These are phyloP conservation scores for Bipolaris victoriae DNA, from an alignment of 2,329 filamentous ascomycete species.

Conservation along the genomic window DNA sequence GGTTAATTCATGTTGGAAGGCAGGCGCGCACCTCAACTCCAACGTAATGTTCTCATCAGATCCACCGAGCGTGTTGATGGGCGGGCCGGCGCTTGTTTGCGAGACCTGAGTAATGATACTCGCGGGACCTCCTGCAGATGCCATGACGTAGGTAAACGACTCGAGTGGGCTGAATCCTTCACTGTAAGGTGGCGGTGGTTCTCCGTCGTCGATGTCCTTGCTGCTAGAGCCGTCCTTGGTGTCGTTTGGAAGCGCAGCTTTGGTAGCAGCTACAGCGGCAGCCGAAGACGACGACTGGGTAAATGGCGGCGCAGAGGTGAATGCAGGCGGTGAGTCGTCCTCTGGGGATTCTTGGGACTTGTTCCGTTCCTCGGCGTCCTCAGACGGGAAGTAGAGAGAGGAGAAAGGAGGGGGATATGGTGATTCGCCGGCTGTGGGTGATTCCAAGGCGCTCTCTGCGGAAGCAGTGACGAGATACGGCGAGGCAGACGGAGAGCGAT, in stretches of 20 bases:
- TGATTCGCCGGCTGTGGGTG: conserved; percentile 59
- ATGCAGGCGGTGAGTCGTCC: conserved; percentile 54
- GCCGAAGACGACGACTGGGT: conserved; percentile 56
- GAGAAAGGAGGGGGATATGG: conserved; percentile 67
- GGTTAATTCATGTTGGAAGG: not conserved
- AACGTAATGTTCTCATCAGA: conserved; percentile 94
- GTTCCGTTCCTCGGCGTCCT: conserved; percentile 56
- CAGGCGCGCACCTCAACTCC: conserved; percentile 77
- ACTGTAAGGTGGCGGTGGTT: conserved; percentile 94
- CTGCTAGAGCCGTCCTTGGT: conserved; percentile 75
- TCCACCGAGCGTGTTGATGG: conserved; percentile 85
- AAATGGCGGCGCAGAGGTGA: conserved; percentile 60
- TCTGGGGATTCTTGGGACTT: conserved; percentile 49
- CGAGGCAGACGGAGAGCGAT: conserved; percentile 34
- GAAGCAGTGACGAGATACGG: conserved; percentile 38
- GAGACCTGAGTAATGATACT: conserved; percentile 99
- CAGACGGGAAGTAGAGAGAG: conserved; percentile 64
- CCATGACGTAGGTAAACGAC: conserved; percentile 96
- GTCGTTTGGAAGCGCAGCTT: conserved; percentile 81
- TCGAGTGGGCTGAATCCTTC: conserved; percentile 92
- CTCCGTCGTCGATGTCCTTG: conserved; percentile 78
- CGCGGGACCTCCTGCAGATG: conserved; percentile 91
- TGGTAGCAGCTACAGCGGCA: conserved; percentile 70
- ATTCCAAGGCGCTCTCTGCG: conserved; percentile 45
- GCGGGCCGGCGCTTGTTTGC: conserved; percentile 74